Evolutionary conservation across 257 asterid genomes (phyloP).

Genomic region (Paulownia fortunei): DNA sequence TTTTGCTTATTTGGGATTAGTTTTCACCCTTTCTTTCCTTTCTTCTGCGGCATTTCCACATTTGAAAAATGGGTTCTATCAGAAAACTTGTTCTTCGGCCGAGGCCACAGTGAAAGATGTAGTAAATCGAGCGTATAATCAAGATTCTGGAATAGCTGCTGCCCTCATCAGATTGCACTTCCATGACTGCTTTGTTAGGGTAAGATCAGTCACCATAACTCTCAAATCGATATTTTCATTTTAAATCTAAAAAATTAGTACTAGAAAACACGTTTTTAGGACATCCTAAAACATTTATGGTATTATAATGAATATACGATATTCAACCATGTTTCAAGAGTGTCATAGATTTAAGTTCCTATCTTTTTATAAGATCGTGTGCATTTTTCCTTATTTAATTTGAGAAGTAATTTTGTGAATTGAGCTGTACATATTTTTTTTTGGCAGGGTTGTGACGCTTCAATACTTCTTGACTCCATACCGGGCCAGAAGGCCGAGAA

Average conservation of each 20-base stretch:
- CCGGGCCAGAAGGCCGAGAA: conserved; percentile 23
- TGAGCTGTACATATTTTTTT: no score
- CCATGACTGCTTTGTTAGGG: conserved; percentile 26
- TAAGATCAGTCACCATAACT: background rate
- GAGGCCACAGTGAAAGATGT: background rate
- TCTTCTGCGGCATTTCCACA: no score
- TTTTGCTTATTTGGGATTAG: no score
- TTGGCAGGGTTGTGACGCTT: conserved; percentile 37
- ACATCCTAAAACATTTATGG: no score
- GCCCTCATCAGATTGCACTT: conserved; percentile 17
- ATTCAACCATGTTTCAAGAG: no score
- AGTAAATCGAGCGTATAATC: background rate
- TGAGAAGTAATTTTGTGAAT: no score
- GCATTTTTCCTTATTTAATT: background rate
- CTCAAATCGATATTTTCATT: no score
- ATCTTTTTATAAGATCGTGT: background rate
- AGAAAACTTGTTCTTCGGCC: background rate
- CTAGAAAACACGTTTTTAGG: no score
- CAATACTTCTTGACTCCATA: conserved; percentile 23
- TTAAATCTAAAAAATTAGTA: no score
- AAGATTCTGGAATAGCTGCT: conserved; percentile 11
- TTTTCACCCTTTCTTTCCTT: no score
- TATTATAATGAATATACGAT: no score
- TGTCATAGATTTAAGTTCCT: background rate
- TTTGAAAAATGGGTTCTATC: conserved; percentile 1